These are phyloP conservation scores for Phytophthora pseudosyringae DNA, from an alignment of 352 stramenopile genomes.

Conservation along the genomic window DNA sequence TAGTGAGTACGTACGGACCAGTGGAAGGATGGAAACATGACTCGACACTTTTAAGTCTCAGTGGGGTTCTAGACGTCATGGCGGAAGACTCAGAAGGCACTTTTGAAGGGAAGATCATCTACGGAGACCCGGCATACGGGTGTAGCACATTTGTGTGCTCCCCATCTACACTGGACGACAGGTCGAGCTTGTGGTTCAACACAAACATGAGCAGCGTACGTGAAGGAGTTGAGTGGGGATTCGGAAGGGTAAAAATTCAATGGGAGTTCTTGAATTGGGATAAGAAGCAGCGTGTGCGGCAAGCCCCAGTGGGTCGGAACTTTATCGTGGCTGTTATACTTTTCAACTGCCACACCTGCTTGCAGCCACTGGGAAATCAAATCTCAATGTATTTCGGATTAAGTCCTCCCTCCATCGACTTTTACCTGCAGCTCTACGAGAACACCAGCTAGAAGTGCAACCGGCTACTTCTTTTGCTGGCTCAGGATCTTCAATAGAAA, in stretches of 20 bases:
- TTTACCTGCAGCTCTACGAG: not conserved
- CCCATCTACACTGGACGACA: no score
- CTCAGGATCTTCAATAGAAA: not conserved
- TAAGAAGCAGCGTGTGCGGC: not conserved
- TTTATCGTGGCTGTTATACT: not conserved
- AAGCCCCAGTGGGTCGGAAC: not conserved
- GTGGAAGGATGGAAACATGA: not conserved
- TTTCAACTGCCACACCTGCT: not conserved
- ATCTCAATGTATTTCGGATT: conserved; percentile 1
- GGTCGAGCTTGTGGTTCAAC: no score
- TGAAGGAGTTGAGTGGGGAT: not conserved
- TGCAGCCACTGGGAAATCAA: not conserved
- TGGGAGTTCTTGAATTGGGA: not conserved
- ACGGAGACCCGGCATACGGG: not conserved
- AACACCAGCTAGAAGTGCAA: no score
- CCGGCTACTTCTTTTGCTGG: not conserved
- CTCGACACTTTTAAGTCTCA: not conserved
- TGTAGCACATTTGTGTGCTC: no score
- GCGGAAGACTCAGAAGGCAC: not conserved
- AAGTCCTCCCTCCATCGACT: not conserved
- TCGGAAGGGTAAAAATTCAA: not conserved
- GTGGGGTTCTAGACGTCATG: not conserved
- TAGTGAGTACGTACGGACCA: not conserved
- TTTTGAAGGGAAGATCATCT: not conserved
- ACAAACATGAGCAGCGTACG: no score